Percentiles rank a stretch among this genome's conserved stretches.
These are phyloP conservation scores for Linnemannia schmuckeri DNA, from an alignment of 192 early-diverging fungal species.

Conservation along the genomic window DNA sequence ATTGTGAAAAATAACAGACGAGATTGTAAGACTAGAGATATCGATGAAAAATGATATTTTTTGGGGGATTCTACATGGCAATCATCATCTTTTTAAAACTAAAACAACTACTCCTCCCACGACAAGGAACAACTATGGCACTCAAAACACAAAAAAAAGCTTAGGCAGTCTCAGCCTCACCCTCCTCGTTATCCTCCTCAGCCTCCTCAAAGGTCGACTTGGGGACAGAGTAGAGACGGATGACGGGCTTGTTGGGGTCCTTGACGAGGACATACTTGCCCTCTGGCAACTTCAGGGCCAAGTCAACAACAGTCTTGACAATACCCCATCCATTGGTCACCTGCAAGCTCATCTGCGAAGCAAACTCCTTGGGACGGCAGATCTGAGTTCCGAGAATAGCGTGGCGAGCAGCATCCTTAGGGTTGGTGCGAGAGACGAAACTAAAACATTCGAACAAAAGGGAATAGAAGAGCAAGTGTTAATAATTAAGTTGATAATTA, in stretches of 20 bases:
- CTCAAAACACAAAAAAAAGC: slow-evolving; percentile 23
- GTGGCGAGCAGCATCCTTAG: slow-evolving; percentile 86
- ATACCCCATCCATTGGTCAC: slow-evolving; percentile 96
- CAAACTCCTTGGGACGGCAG: slow-evolving; percentile 93
- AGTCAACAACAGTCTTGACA: slow-evolving; percentile 92
- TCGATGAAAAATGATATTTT: background rate
- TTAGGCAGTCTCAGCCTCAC: slow-evolving; percentile 60
- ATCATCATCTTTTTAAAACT: background rate
- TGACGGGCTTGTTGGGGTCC: slow-evolving; percentile 95
- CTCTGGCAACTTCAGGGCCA: slow-evolving; percentile 87
- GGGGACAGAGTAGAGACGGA: slow-evolving; percentile 87
- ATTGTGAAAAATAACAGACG: background rate
- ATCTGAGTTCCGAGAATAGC: slow-evolving; percentile 85
- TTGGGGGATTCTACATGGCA: slow-evolving; percentile 3
- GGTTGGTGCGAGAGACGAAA: slow-evolving; percentile 81
- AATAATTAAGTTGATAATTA: background rate
- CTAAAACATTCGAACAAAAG: background rate
- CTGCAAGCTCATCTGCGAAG: slow-evolving; percentile 88
- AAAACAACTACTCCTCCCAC: background rate
- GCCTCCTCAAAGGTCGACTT: slow-evolving; percentile 73
- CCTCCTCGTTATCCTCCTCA: slow-evolving; percentile 56
- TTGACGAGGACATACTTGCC: slow-evolving; percentile 96
- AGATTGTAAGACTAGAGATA: background rate
- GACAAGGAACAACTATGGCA: slow-evolving; percentile 1
- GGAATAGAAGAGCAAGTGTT: background rate